phyloP scores from a whole-genome alignment of 1,284 basidiomycete genomes.

The Puccinia novopanici region DNA sequence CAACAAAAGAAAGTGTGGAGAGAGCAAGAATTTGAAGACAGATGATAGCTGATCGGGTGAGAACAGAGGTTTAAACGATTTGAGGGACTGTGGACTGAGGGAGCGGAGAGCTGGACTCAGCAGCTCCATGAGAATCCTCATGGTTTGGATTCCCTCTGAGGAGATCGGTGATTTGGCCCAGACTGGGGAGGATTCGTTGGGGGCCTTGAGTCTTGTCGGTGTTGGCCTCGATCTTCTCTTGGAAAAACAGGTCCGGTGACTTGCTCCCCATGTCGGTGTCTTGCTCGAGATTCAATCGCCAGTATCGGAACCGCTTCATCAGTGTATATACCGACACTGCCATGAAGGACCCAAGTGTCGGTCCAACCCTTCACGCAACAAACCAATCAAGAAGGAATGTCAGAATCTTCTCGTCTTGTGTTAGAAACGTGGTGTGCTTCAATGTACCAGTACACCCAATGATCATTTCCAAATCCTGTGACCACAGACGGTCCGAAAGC shows the following conservation, averaged over 20 bases:
- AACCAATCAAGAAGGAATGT: constrained; percentile 16
- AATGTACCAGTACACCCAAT: constrained; percentile 37
- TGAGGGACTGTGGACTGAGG: not conserved
- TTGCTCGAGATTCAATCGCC: constrained; percentile 38
- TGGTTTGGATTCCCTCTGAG: not conserved
- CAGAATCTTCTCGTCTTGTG: not conserved
- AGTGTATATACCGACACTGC: constrained; percentile 41
- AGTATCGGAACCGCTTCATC: constrained; percentile 45
- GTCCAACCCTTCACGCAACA: constrained; percentile 32
- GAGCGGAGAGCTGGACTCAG: not conserved
- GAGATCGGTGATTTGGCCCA: constrained; percentile 16
- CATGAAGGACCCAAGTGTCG: constrained; percentile 35
- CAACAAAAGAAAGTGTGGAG: too few species aligned
- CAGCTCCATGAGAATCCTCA: not conserved
- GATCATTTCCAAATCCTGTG: constrained; percentile 34
- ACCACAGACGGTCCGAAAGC: constrained; percentile 39
- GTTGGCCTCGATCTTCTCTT: constrained; percentile 13
- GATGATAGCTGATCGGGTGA: too few species aligned
- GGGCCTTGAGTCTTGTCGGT: not conserved
- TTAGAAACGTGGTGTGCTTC: not conserved
- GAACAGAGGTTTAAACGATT: not conserved
- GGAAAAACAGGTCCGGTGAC: constrained; percentile 35
- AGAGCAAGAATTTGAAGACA: too few species aligned
- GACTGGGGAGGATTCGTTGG: constrained; percentile 2
- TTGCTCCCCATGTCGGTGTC: constrained; percentile 38